Percentiles rank a stretch among this genome's conserved stretches.
Evolutionary conservation across 2,329 filamentous ascomycete species (phyloP).

Genomic region (Exophiala spinifera): DNA sequence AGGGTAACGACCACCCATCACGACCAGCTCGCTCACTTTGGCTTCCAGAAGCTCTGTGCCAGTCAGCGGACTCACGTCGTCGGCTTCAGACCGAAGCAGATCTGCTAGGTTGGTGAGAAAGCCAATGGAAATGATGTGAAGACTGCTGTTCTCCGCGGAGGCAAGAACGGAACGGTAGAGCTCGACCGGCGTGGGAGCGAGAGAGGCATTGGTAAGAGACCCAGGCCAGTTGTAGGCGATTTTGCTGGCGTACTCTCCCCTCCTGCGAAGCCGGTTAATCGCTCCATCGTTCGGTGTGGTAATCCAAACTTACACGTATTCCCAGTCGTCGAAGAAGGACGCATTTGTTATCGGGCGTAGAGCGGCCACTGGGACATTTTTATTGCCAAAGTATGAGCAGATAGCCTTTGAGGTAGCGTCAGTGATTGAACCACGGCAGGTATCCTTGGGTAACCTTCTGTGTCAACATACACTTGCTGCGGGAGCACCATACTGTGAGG

Average conservation of each 20-base stretch:
- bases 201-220: slow-evolving; percentile 9
- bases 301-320: slow-evolving; percentile 2
- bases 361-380: slow-evolving; percentile 5
- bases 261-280: neutral
- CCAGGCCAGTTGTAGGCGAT: slow-evolving; percentile 13
- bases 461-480: slow-evolving; percentile 7
- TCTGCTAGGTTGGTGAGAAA: slow-evolving; percentile 9
- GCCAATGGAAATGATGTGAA: slow-evolving; percentile 9
- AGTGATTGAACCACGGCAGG: too few relatives aligned
- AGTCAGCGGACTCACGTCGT: slow-evolving; percentile 3
- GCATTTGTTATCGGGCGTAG: slow-evolving; percentile 7
- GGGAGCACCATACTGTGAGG: slow-evolving; percentile 7
- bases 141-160: slow-evolving; percentile 4
- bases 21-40: slow-evolving; percentile 11
- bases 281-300: neutral
- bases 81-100: slow-evolving; percentile 4
- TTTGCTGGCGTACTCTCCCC: slow-evolving; percentile 10
- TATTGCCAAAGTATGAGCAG: slow-evolving; percentile 10
- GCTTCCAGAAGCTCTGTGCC: slow-evolving; percentile 3
- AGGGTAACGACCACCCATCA: slow-evolving; percentile 12
- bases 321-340: slow-evolving; percentile 12
- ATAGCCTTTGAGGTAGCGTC: neutral
- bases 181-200: slow-evolving; percentile 7
- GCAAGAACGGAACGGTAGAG: slow-evolving; percentile 8
- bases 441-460: too few relatives aligned